These are phyloP conservation scores for Nicotiana benthamiana DNA, from an alignment of 257 asterid species.

Conservation along the genomic window DNA sequence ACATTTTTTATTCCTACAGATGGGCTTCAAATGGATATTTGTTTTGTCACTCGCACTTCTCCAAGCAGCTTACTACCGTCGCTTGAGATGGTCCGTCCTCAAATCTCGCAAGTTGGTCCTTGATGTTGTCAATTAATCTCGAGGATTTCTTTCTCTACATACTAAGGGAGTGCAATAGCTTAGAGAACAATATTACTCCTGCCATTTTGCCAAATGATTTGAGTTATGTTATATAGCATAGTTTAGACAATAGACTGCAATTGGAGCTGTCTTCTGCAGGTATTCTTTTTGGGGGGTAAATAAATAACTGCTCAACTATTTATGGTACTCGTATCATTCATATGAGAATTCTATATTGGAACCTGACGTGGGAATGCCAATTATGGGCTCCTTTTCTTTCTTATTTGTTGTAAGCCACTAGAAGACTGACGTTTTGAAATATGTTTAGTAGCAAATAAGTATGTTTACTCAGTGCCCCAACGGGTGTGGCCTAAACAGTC, in stretches of 20 bases:
- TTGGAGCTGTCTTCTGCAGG: not conserved
- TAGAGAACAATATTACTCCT: not conserved
- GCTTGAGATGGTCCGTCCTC: slow-evolving; percentile 57
- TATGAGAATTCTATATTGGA: not conserved
- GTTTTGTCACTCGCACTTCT: slow-evolving; percentile 63
- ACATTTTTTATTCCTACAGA: slow-evolving; percentile 25
- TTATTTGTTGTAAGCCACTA: not conserved
- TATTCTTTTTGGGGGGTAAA: slow-evolving; percentile 4
- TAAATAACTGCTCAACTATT: not conserved
- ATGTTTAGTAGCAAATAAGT: not conserved
- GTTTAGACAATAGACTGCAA: not conserved
- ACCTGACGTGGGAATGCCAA: not conserved
- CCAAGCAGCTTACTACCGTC: slow-evolving; percentile 58
- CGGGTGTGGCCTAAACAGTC: not conserved
- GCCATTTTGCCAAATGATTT: not conserved
- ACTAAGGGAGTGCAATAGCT: not conserved
- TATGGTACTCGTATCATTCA: not conserved
- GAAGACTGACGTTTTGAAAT: not conserved
- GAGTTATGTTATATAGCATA: not conserved
- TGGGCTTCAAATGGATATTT: slow-evolving; percentile 70
- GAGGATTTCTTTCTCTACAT: not conserved
- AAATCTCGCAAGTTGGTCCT: slow-evolving; percentile 71
- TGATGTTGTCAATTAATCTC: slow-evolving; percentile 50
- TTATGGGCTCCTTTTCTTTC: not conserved
- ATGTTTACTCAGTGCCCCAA: not conserved